Evolutionary conservation across 2,329 filamentous ascomycete species (phyloP).

Genomic region (Metarhizium anisopliae): DNA sequence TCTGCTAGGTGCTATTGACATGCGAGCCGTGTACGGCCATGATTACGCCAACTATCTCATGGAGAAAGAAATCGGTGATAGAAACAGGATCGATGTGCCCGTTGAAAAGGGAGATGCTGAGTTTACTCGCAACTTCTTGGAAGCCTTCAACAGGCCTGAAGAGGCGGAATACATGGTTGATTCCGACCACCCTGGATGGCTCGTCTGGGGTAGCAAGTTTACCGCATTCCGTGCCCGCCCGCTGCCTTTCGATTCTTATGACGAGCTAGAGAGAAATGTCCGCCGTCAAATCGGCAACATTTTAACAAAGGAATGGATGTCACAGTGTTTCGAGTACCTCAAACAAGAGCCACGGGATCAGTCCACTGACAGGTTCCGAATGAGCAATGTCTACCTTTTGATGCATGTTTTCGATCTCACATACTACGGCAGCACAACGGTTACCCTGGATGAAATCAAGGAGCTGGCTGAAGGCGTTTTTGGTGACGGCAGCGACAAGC

Average conservation of each 20-base stretch:
- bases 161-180: constrained; percentile 80
- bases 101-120: constrained; percentile 66
- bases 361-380: constrained; percentile 76
- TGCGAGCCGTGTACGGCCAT: constrained; percentile 77
- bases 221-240: constrained; percentile 69
- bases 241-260: constrained; percentile 59
- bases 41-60: constrained; percentile 80
- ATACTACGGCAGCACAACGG: constrained; percentile 66
- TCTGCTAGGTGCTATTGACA: constrained; percentile 78
- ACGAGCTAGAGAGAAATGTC: constrained; percentile 66
- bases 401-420: constrained; percentile 88
- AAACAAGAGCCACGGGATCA: constrained; percentile 91
- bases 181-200: constrained; percentile 86
- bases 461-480: constrained; percentile 70
- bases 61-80: constrained; percentile 62
- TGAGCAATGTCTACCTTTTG: constrained; percentile 77
- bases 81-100: constrained; percentile 65
- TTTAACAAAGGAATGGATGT: constrained; percentile 78
- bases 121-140: constrained; percentile 73
- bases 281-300: constrained; percentile 72
- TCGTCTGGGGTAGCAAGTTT: constrained; percentile 88
- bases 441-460: constrained; percentile 81
- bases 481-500: constrained; percentile 90
- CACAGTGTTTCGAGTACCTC: constrained; percentile 80
- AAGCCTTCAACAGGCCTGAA: constrained; percentile 61